phyloP scores from a whole-genome alignment of 805 yeast genomes.

The Saccharomycopsis synnaedendra region DNA sequence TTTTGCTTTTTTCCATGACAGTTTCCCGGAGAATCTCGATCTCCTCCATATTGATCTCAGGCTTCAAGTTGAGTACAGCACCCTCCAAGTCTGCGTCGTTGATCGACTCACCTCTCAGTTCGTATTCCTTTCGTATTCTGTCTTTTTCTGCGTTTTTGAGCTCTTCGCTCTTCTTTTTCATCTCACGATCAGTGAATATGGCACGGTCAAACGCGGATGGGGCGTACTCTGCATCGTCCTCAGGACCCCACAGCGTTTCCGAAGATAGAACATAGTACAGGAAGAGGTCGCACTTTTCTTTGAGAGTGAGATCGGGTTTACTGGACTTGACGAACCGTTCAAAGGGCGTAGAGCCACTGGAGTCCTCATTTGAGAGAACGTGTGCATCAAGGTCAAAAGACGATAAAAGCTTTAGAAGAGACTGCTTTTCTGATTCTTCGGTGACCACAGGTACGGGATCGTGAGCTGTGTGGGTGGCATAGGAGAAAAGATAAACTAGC shows the following conservation, averaged over 20 bases:
- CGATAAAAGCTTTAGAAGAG: too few relatives aligned
- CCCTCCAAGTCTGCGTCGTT: slow-evolving; percentile 2
- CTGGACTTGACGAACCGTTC: too few relatives aligned
- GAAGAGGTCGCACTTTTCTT: slow-evolving; percentile 10
- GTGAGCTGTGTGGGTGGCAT: too few relatives aligned
- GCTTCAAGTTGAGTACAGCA: slow-evolving; percentile 1
- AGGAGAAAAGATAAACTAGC: too few relatives aligned
- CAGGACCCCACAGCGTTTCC: neutral
- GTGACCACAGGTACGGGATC: too few relatives aligned
- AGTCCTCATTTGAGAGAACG: too few relatives aligned
- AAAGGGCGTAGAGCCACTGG: too few relatives aligned
- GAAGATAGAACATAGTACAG: slow-evolving; percentile 3
- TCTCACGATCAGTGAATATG: neutral
- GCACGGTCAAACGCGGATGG: slow-evolving; percentile 5
- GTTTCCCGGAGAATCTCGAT: neutral
- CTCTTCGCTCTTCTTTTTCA: neutral
- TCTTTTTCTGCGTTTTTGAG: slow-evolving; percentile 15
- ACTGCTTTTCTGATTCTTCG: too few relatives aligned
- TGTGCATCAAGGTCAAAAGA: too few relatives aligned
- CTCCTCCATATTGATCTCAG: slow-evolving; percentile 1
- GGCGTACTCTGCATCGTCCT: slow-evolving; percentile 1
- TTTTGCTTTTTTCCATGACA: neutral
- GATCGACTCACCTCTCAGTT: neutral
- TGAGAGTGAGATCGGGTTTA: slow-evolving; percentile 1
- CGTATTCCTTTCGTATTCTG: slow-evolving; percentile 12